phyloP scores from a whole-genome alignment of 2,329 filamentous ascomycete genomes.

The Emmonsiellopsis sp. region DNA sequence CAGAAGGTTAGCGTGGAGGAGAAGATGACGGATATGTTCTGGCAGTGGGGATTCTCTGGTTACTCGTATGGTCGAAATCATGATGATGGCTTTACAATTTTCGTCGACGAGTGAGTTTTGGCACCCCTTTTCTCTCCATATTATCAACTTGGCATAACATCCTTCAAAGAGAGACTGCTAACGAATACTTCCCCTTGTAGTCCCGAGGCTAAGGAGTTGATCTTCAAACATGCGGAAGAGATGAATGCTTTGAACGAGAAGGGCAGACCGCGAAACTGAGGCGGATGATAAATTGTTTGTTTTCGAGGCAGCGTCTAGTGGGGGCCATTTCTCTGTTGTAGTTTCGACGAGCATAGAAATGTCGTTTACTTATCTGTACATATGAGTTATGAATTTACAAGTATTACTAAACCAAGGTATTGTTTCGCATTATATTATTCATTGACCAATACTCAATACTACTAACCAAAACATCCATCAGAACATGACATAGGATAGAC shows the following conservation, averaged over 20 bases:
- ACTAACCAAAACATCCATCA: too few species aligned
- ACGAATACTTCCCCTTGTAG: background rate
- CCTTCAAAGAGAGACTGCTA: background rate
- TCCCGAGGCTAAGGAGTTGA: background rate
- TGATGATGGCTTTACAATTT: conserved; percentile 51
- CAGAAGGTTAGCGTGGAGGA: conserved; percentile 41
- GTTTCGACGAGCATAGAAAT: too few species aligned
- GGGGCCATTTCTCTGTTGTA: too few species aligned
- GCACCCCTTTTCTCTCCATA: background rate
- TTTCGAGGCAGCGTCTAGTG: too few species aligned
- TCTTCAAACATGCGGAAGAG: conserved; percentile 1
- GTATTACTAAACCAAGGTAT: too few species aligned
- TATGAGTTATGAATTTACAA: too few species aligned
- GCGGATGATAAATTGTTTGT: too few species aligned
- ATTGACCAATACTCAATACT: too few species aligned
- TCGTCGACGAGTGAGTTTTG: conserved; percentile 35
- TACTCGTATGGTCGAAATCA: conserved; percentile 48
- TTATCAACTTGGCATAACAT: background rate
- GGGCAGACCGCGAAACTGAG: background rate
- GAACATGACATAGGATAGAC: too few species aligned
- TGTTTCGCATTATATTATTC: too few species aligned
- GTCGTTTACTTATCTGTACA: too few species aligned
- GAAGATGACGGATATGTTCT: conserved; percentile 46
- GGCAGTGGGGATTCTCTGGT: conserved; percentile 46
- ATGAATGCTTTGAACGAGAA: background rate